A percentile compares a stretch with the other conserved stretches of the same genome.
These are phyloP conservation scores for Fusarium compactum DNA, from an alignment of 2,329 filamentous ascomycete genomes.

Conservation along the genomic window DNA sequence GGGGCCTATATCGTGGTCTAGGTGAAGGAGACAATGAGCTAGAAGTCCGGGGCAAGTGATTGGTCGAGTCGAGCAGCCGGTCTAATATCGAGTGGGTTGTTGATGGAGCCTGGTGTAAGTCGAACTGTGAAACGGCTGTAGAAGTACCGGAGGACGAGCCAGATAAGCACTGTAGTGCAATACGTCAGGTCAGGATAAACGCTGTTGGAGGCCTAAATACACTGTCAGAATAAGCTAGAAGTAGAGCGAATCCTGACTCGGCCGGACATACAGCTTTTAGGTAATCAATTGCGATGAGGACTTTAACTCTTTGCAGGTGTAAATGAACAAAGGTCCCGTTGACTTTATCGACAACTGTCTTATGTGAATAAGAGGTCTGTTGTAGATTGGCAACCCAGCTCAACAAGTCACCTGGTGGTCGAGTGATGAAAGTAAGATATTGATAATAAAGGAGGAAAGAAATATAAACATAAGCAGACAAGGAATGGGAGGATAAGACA, in stretches of 20 bases:
- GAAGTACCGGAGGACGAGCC: slow-evolving; percentile 4
- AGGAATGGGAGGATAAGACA: background rate
- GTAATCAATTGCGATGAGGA: background rate
- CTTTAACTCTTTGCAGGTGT: background rate
- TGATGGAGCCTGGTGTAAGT: slow-evolving; percentile 39
- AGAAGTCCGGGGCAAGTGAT: slow-evolving; percentile 23
- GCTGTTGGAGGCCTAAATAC: background rate
- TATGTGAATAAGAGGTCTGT: background rate
- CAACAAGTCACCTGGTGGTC: background rate
- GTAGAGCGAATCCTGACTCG: slow-evolving; percentile 2
- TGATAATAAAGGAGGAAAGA: background rate
- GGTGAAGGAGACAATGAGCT: slow-evolving; percentile 12
- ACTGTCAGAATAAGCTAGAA: slow-evolving; percentile 4
- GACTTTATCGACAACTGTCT: background rate
- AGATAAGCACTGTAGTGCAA: slow-evolving; percentile 1
- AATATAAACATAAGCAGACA: slow-evolving; percentile 1
- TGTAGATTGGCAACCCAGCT: background rate
- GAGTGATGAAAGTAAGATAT: background rate
- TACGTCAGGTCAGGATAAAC: slow-evolving; percentile 5
- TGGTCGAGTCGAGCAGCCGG: slow-evolving; percentile 17
- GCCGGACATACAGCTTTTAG: background rate
- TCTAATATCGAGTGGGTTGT: slow-evolving; percentile 29
- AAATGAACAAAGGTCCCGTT: background rate
- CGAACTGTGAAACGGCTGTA: slow-evolving; percentile 15
- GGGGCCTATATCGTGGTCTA: slow-evolving; percentile 24